A percentile compares a stretch with the other conserved stretches of the same genome.
Evolutionary conservation across 441 rosid genomes (phyloP).

Genomic region (Gossypium schwendimanii): DNA sequence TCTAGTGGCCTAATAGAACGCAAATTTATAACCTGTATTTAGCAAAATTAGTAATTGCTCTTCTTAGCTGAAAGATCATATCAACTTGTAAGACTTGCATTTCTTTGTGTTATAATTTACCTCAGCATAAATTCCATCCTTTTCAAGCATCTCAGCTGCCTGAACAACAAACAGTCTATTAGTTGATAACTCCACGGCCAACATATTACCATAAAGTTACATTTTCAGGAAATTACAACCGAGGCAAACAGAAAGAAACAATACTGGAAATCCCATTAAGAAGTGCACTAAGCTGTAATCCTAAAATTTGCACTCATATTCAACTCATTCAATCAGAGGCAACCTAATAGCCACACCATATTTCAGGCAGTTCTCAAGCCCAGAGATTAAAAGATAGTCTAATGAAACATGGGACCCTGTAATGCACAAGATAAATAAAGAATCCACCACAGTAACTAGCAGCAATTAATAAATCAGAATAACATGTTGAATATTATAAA

Average conservation of each 20-base stretch:
- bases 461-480: not conserved
- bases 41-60: constrained; percentile 1
- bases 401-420: not conserved
- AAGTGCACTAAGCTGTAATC: not conserved
- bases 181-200: not conserved
- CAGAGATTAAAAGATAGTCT: not conserved
- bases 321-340: not conserved
- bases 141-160: constrained; percentile 74
- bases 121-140: constrained; percentile 74
- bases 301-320: not conserved
- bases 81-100: not conserved
- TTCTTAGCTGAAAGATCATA: not conserved
- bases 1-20: constrained; percentile 75
- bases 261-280: not conserved
- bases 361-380: not conserved
- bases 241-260: not conserved
- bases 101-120: constrained; percentile 24
- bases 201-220: not conserved
- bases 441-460: not conserved
- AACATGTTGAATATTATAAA: not conserved
- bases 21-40: constrained; percentile 58
- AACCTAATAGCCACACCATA: not conserved
- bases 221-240: not conserved
- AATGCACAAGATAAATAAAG: not conserved
- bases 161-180: constrained; percentile 20